Conservation (phyloP, 1,139 yeast species). For the Lodderomyces beijingensis region DNA sequence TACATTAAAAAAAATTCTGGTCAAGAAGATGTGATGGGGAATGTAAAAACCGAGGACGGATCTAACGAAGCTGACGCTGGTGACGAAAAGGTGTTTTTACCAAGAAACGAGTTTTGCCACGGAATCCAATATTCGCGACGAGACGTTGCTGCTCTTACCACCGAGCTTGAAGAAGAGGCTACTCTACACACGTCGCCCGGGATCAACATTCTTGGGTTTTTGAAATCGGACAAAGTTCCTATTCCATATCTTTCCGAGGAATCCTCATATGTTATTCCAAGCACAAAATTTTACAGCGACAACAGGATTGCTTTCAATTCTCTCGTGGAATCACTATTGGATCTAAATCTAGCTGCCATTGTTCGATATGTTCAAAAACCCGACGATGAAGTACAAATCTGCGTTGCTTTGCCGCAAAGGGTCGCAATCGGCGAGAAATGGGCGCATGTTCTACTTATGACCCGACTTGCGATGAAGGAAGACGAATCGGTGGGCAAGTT, state of each 20-base stretch:
- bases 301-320: conserved; percentile 48
- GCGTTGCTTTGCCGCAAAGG: conserved; percentile 51
- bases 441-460: conserved; percentile 25
- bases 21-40: conserved; percentile 10
- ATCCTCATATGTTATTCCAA: conserved; percentile 53
- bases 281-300: conserved; percentile 23
- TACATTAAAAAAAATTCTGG: conserved; percentile 15
- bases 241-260: conserved; percentile 58
- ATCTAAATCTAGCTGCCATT: conserved; percentile 47
- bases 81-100: too few species aligned
- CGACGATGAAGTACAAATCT: conserved; percentile 49
- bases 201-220: conserved; percentile 63
- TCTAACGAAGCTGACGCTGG: conserved; percentile 6
- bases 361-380: conserved; percentile 57
- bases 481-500: conserved; percentile 67
- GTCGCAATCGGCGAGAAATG: conserved; percentile 11
- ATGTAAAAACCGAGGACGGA: background rate
- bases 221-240: conserved; percentile 43
- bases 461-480: conserved; percentile 70
- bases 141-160: conserved; percentile 34
- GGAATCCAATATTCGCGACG: conserved; percentile 70
- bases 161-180: conserved; percentile 40
- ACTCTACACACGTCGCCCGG: conserved; percentile 44
- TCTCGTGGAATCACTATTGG: conserved; percentile 51
- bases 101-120: conserved; percentile 10